These are phyloP conservation scores for Verticillium tricorpus DNA, from an alignment of 2,329 filamentous ascomycete species.

Conservation along the genomic window DNA sequence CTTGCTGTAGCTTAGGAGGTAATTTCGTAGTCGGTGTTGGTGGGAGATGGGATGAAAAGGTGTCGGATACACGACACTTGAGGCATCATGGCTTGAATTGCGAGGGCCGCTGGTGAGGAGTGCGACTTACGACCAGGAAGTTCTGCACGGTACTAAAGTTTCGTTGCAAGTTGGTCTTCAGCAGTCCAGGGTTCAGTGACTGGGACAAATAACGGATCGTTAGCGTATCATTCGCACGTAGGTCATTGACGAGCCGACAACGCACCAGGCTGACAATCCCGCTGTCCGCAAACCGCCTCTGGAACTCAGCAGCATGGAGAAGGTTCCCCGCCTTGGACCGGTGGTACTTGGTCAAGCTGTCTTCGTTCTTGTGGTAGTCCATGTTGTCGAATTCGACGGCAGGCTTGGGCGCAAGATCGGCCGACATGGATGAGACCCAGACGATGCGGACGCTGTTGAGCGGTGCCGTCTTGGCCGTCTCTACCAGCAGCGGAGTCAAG, in stretches of 20 bases:
- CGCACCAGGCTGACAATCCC: neutral
- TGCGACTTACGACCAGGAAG: neutral
- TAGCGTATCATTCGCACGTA: neutral
- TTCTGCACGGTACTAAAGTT: constrained; percentile 1
- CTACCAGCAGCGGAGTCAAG: constrained; percentile 18
- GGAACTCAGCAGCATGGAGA: constrained; percentile 22
- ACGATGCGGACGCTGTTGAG: constrained; percentile 19
- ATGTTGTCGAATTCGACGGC: constrained; percentile 24
- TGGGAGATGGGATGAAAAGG: too few species aligned
- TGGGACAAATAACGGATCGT: neutral
- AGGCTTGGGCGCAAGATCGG: constrained; percentile 16
- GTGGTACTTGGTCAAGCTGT: constrained; percentile 17
- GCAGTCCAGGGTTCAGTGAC: constrained; percentile 7
- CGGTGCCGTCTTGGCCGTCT: constrained; percentile 18
- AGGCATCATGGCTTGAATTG: too few species aligned
- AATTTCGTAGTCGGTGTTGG: too few species aligned
- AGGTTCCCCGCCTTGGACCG: constrained; percentile 25
- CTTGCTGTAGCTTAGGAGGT: too few species aligned
- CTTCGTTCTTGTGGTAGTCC: constrained; percentile 19
- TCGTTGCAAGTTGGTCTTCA: constrained; percentile 9
- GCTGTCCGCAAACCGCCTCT: constrained; percentile 10
- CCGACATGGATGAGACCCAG: constrained; percentile 23
- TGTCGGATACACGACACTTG: too few species aligned
- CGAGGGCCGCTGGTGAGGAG: neutral
- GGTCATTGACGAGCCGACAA: neutral